Conservation (phyloP, 768 basidiomycete genomes). For the Russula foetens region DNA sequence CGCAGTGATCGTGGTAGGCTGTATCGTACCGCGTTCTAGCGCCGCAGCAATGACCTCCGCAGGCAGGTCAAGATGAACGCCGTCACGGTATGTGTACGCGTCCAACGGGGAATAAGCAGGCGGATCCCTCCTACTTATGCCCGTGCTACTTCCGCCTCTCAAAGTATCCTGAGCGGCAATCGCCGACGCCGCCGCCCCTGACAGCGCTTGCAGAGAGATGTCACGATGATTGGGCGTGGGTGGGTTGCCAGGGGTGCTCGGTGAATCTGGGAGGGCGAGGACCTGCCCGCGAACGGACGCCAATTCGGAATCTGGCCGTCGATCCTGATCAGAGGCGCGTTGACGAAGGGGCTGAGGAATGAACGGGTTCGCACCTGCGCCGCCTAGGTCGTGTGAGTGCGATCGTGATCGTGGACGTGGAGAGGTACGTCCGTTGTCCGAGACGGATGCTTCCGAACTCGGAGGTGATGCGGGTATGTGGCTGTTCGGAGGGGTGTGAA, state of each 20-base stretch:
- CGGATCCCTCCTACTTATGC: conserved; percentile 54
- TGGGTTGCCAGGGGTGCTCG: conserved; percentile 60
- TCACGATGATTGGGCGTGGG: conserved; percentile 81
- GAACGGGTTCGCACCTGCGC: conserved; percentile 82
- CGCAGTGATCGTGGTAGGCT: conserved; percentile 44
- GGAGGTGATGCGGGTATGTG: conserved; percentile 40
- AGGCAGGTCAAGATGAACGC: conserved; percentile 88
- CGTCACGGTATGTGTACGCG: conserved; percentile 74
- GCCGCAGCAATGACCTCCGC: conserved; percentile 89
- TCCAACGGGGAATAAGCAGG: conserved; percentile 88
- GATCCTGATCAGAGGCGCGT: conserved; percentile 58
- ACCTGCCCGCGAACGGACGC: conserved; percentile 52
- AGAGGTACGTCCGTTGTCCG: conserved; percentile 26
- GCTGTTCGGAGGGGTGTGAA: conserved; percentile 43
- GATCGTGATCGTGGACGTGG: conserved; percentile 48
- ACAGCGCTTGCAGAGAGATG: conserved; percentile 69
- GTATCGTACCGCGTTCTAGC: conserved; percentile 63
- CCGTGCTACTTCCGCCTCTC: conserved; percentile 26
- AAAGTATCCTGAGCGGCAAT: conserved; percentile 3
- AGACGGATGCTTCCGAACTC: conserved; percentile 21
- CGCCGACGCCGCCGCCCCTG: conserved; percentile 19
- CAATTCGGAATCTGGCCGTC: conserved; percentile 56
- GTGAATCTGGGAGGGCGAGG: conserved; percentile 62
- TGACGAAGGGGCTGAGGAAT: conserved; percentile 54
- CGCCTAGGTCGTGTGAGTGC: conserved; percentile 41